These are phyloP conservation scores for Fraxinus cuspidata DNA, from an alignment of 257 asterid genomes.

Conservation along the genomic window DNA sequence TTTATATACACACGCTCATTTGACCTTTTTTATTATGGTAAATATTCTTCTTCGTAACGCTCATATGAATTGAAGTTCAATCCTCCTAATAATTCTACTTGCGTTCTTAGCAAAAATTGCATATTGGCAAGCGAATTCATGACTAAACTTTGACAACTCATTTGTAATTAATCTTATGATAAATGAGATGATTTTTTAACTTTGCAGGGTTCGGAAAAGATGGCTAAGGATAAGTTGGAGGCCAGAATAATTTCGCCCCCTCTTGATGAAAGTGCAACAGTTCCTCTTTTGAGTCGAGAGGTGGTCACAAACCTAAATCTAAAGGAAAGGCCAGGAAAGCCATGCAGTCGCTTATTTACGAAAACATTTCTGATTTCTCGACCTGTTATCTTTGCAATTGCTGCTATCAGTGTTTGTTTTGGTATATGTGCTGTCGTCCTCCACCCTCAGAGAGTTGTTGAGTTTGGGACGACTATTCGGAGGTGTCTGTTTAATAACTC, in stretches of 20 bases:
- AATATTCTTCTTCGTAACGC: neutral
- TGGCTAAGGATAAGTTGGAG: constrained; percentile 27
- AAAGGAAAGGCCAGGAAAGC: constrained; percentile 38
- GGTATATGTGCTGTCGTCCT: constrained; percentile 67
- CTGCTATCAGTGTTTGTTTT: constrained; percentile 61
- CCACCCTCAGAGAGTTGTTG: constrained; percentile 65
- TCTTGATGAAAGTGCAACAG: constrained; percentile 31
- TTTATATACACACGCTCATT: neutral
- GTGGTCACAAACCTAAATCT: constrained; percentile 47
- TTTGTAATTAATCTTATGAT: constrained; percentile 14
- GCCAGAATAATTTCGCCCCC: constrained; percentile 20
- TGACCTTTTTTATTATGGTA: neutral
- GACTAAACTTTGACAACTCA: neutral
- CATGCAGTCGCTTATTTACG: constrained; percentile 38
- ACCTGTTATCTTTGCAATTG: constrained; percentile 39
- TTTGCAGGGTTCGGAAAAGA: constrained; percentile 43
- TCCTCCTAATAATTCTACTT: neutral
- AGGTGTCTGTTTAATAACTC: constrained; percentile 58
- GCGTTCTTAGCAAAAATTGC: neutral
- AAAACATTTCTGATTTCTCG: constrained; percentile 45
- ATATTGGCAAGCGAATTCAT: neutral
- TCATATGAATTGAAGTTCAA: neutral
- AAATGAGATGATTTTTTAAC: constrained; percentile 15
- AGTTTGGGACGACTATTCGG: constrained; percentile 58
- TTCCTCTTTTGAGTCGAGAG: constrained; percentile 61